Evolutionary conservation across 1,284 basidiomycete species (phyloP), one percentile per base, ranked within the genome.

Genomic region (Rhodotorula sp.): DNA sequence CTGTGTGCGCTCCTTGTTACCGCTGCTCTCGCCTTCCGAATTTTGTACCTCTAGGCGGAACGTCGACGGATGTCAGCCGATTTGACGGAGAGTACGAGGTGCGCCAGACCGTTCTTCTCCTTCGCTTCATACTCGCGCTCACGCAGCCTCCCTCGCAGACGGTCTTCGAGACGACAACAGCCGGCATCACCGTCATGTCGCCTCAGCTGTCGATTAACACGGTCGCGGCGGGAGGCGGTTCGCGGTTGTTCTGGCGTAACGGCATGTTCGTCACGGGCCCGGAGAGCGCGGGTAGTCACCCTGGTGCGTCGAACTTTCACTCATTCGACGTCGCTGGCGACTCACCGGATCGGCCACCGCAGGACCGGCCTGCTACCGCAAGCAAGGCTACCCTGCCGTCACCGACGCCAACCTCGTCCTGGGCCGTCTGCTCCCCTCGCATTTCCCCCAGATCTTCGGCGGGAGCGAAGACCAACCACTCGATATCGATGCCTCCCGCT

Each of bases 121-220:
- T 51, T 34, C 13, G 28, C 20, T 47, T 30, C 24, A 3, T 4
- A 15, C 18, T 6, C 9, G 7, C 8, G 47, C 20, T 11, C 4
- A n/a, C 9, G n/a, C 28, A 9, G 46, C 5, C 3, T 26, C 28
- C 13, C 11, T 7, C 11, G n/a, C 50, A 61, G 80, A 85, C 89
- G 28, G 90, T 93, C 20, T 92, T 91, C 78, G 93, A 97, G 80
- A 92, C 92, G 0, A 92, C 90, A 0, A 92, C 93, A 0, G 93
- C 93, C 0, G 92, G 92, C 0, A 88, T 95, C 24, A 89, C 89
- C 0, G 90, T 97, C 65, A 89, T 92, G 77, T 88, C 87, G 24
- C 91, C 92, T 0, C 92, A 94, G 78, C 71, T 76, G 20, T 61
- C 62, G 18, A 62, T 69, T 80, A 91, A 92, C 80, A 64, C 66